These are phyloP conservation scores for Glebionis coronaria DNA, from an alignment of 129 eudicot genomes.

Conservation along the genomic window DNA sequence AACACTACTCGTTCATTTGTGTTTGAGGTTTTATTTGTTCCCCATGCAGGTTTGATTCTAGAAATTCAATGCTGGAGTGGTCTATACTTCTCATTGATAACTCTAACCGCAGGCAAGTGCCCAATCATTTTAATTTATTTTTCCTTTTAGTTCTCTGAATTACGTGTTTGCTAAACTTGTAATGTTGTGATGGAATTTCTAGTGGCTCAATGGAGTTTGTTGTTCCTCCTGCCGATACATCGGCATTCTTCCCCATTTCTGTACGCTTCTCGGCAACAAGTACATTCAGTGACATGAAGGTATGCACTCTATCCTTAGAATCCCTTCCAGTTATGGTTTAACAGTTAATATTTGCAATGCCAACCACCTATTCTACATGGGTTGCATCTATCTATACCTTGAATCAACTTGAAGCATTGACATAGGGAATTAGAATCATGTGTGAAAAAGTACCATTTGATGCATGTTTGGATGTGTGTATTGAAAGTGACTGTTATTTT, in stretches of 20 bases:
- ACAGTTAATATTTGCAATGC: background rate
- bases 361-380: background rate
- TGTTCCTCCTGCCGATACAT: slow-evolving; percentile 79
- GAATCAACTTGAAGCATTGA: background rate
- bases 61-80: slow-evolving; percentile 75
- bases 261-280: slow-evolving; percentile 84
- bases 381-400: background rate
- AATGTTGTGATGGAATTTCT: slow-evolving; percentile 28
- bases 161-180: slow-evolving; percentile 19
- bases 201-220: slow-evolving; percentile 97
- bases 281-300: slow-evolving; percentile 87
- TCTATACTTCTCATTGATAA: slow-evolving; percentile 77
- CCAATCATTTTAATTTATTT: background rate
- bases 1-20: background rate
- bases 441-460: background rate
- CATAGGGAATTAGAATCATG: background rate
- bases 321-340: background rate
- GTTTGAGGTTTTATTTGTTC: slow-evolving; percentile 9
- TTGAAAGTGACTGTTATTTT: too few relatives aligned
- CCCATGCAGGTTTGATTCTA: slow-evolving; percentile 70
- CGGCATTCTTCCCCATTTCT: slow-evolving; percentile 86
- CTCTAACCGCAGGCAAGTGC: slow-evolving; percentile 82
- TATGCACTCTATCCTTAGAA: slow-evolving; percentile 21
- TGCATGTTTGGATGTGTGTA: background rate
- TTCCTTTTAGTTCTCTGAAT: background rate